Percentiles rank a stretch among this genome's conserved stretches.
These are phyloP conservation scores for Lactarius pseudohatsudake DNA, from an alignment of 768 basidiomycete species.

Conservation along the genomic window DNA sequence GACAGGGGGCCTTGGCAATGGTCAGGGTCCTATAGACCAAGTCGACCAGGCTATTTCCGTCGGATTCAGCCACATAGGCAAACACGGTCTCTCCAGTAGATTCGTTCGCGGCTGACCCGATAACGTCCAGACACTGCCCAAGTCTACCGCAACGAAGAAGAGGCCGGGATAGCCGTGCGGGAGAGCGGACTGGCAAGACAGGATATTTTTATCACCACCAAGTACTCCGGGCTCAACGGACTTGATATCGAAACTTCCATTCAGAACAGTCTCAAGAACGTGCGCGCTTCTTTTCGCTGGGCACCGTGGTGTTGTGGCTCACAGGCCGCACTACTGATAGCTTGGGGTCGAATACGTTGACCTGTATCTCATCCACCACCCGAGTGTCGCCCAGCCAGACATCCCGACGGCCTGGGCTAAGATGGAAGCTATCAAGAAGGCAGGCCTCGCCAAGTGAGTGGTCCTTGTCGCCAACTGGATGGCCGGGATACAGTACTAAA, in stretches of 20 bases:
- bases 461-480: too few species aligned
- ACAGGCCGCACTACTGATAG: conserved; percentile 37
- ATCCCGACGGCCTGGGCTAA: conserved; percentile 62
- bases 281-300: conserved; percentile 34
- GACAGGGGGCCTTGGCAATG: conserved; percentile 62
- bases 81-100: conserved; percentile 26
- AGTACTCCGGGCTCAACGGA: conserved; percentile 54
- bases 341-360: conserved; percentile 66
- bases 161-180: conserved; percentile 48
- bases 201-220: conserved; percentile 65
- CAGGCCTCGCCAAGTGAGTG: conserved; percentile 56
- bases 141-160: conserved; percentile 56
- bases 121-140: conserved; percentile 55
- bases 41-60: conserved; percentile 62
- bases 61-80: conserved; percentile 65
- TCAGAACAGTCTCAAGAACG: conserved; percentile 54
- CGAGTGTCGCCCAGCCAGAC: conserved; percentile 52
- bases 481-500: background rate
- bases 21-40: conserved; percentile 49
- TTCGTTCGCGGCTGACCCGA: background rate
- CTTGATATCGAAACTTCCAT: conserved; percentile 57
- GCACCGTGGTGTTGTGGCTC: background rate
- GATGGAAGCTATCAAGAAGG: conserved; percentile 56
- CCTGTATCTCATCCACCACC: conserved; percentile 68
- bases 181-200: conserved; percentile 57